Conservation (phyloP, 2,329 filamentous ascomycete genomes). For the Nothopassalora personata region DNA sequence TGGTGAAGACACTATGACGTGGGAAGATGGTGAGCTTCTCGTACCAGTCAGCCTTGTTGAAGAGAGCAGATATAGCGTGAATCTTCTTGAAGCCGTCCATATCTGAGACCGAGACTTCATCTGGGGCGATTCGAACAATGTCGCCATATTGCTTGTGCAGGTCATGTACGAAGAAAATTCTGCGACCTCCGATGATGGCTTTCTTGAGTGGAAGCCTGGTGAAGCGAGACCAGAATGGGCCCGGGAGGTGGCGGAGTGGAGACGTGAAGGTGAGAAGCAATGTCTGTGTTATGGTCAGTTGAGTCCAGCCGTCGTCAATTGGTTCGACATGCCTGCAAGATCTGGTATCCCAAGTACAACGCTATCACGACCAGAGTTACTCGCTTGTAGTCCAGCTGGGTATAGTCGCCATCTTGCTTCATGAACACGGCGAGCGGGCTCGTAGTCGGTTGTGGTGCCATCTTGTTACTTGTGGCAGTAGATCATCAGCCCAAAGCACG, state of each 20-base stretch:
- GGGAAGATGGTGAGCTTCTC: conserved; percentile 8
- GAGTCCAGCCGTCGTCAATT: too few species aligned
- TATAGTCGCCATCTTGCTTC: background rate
- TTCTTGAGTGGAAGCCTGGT: conserved; percentile 8
- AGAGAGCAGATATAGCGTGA: conserved; percentile 23
- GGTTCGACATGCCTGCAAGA: background rate
- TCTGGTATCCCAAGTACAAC: background rate
- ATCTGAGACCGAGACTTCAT: conserved; percentile 43
- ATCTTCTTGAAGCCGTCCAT: conserved; percentile 26
- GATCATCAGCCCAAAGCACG: too few species aligned
- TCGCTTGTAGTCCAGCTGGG: background rate
- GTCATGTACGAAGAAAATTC: background rate
- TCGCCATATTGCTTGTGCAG: conserved; percentile 39
- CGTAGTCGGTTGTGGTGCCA: background rate
- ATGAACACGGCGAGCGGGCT: background rate
- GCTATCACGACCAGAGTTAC: background rate
- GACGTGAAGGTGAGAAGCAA: conserved; percentile 18
- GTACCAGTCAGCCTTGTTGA: conserved; percentile 29
- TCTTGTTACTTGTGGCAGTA: background rate
- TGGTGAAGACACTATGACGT: conserved; percentile 33
- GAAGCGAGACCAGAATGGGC: conserved; percentile 29
- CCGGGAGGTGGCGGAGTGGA: conserved; percentile 39
- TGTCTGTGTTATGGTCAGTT: background rate
- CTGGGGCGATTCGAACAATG: conserved; percentile 44
- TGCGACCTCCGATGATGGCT: conserved; percentile 1